Base-by-base conservation (phyloP, 2,329 filamentous ascomycete genomes). In the Epichloe hybrida region DNA sequence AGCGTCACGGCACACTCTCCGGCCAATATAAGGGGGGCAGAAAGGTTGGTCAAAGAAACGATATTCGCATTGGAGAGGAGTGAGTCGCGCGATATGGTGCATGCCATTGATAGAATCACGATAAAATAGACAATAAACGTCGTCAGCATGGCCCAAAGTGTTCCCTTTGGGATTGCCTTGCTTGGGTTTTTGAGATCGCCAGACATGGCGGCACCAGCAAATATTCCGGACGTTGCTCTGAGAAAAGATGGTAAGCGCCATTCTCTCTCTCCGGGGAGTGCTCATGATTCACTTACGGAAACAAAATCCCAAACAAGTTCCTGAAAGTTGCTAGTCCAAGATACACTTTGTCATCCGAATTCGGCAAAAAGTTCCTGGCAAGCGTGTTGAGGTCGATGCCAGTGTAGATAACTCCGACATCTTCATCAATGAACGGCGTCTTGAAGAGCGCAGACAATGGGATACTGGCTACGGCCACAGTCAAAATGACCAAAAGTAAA, bases 201-300 rank as follows among this genome's bases (percentile, higher is more conserved):
- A 7, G 88, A 94, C 88, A 95, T 94, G 58, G 86, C 91, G 6
- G 88, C 88, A 17, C 89, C 89, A 53, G 80, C 75, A 63, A 79
- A 77, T 54, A 79, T 81, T 23, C 76, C 75, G 3, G 70, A 76
- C 1, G 75, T 78, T 21, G 74, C 73, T 38, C 67, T 69, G 13
- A 21, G 8, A 9, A 9, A 8, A 5, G 12, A 41, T 40, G 17
- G 48, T 54, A 37, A 54, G 54, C 34, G 20, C 27, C n/a, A 4
- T 70, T 73, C 35, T 37, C 35, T 27, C 23, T 27, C 23, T 27
- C 23, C 23, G 23, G 15, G 21, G 6, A 6, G 8, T 9, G 17
- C 15, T 47, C 15, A 13, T 39, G 8, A 11, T 36, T 38, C 2
- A 55, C 65, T 50, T 57, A 68, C 67, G 88, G 87, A 58, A 93